phyloP scores from a whole-genome alignment of 2,329 filamentous ascomycete genomes.

The Fusarium musae region DNA sequence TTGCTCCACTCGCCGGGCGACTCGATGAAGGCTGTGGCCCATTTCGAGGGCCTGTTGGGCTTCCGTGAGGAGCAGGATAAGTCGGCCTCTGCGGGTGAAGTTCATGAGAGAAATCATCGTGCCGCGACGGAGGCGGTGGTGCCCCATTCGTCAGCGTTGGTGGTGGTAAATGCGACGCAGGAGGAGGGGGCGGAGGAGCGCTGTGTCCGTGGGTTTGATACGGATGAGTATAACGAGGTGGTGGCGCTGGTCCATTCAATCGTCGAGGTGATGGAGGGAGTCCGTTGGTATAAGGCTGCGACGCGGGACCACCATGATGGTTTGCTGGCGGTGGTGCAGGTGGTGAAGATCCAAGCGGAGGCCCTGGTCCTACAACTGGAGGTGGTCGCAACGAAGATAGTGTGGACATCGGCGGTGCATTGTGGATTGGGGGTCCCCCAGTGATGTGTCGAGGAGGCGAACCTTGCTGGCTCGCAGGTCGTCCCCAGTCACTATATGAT shows the following conservation, averaged over 20 bases:
- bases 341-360: slow-evolving; percentile 51
- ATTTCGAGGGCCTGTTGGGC: slow-evolving; percentile 58
- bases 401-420: slow-evolving; percentile 46
- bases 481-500: slow-evolving; percentile 60
- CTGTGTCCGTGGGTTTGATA: slow-evolving; percentile 47
- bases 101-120: slow-evolving; percentile 54
- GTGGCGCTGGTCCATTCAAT: slow-evolving; percentile 54
- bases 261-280: slow-evolving; percentile 62
- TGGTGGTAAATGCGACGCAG: slow-evolving; percentile 41
- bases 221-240: slow-evolving; percentile 55
- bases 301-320: slow-evolving; percentile 52
- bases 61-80: slow-evolving; percentile 57
- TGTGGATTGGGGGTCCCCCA: slow-evolving; percentile 54
- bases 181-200: slow-evolving; percentile 19
- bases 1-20: slow-evolving; percentile 71
- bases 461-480: slow-evolving; percentile 60
- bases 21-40: slow-evolving; percentile 47
- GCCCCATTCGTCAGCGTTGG: slow-evolving; percentile 50
- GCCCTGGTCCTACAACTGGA: slow-evolving; percentile 52
- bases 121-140: slow-evolving; percentile 41
- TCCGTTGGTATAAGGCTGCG: slow-evolving; percentile 54
- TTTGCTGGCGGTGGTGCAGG: slow-evolving; percentile 55
- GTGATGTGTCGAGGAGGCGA: slow-evolving; percentile 62
- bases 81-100: slow-evolving; percentile 54
- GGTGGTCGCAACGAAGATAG: slow-evolving; percentile 63